These are phyloP conservation scores for Sinapis alba DNA, from an alignment of 441 rosid species.

Conservation along the genomic window DNA sequence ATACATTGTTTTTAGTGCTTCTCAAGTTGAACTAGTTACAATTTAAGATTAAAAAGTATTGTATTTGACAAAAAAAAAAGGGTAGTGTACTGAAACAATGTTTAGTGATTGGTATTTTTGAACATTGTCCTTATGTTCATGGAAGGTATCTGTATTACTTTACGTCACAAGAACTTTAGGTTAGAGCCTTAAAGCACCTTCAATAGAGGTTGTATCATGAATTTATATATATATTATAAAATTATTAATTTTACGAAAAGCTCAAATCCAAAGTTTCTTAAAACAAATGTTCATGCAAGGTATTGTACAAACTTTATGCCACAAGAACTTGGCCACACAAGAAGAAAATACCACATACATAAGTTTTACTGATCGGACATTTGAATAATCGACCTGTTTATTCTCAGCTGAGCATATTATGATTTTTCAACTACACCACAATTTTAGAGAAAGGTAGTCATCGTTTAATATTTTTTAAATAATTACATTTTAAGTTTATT, in stretches of 20 bases:
- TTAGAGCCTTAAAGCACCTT: neutral
- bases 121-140: neutral
- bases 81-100: neutral
- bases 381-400: neutral
- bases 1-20: neutral
- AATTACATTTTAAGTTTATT: neutral
- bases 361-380: neutral
- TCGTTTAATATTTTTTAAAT: neutral
- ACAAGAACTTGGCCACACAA: neutral
- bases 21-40: neutral
- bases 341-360: neutral
- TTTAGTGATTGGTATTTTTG: neutral
- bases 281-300: neutral
- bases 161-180: neutral
- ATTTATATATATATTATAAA: too few relatives aligned
- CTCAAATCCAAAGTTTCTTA: too few relatives aligned
- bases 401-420: neutral
- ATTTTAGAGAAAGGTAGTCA: neutral
- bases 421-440: neutral
- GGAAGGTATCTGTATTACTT: neutral
- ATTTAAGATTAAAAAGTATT: too few relatives aligned
- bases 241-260: too few relatives aligned
- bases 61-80: too few relatives aligned
- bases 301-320: neutral
- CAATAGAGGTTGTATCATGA: too few relatives aligned